phyloP scores from a whole-genome alignment of 352 stramenopile species.

The Globisporangium okanoganense region DNA sequence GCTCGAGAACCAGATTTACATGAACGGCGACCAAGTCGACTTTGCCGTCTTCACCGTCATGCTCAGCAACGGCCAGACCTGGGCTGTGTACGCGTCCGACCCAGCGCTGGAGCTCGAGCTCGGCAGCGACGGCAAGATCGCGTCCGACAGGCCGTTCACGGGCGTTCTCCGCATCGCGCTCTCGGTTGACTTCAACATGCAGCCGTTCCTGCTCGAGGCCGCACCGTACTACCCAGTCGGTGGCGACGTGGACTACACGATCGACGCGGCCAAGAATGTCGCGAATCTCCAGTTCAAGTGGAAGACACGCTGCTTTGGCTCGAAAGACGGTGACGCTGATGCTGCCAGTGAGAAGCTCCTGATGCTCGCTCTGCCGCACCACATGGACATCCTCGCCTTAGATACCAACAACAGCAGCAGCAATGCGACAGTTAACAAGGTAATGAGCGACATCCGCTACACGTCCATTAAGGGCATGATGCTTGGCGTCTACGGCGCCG shows the following conservation, averaged over 20 bases:
- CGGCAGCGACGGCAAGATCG: conserved; percentile 27
- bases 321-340: conserved; percentile 3
- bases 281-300: conserved; percentile 54
- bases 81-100: conserved; percentile 66
- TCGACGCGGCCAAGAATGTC: conserved; percentile 24
- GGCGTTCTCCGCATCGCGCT: conserved; percentile 56
- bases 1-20: conserved; percentile 30
- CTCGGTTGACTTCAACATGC: conserved; percentile 28
- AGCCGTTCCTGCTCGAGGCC: conserved; percentile 53
- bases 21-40: conserved; percentile 32
- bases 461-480: conserved; percentile 75
- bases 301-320: conserved; percentile 51
- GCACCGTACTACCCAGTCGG: conserved; percentile 54
- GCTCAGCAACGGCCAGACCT: conserved; percentile 61
- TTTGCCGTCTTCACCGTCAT: conserved; percentile 51
- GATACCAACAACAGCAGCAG: conserved; percentile 9
- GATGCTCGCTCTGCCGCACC: conserved; percentile 74
- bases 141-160: conserved; percentile 32
- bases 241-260: conserved; percentile 41
- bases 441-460: conserved; percentile 49
- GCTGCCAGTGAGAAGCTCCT: conserved; percentile 32
- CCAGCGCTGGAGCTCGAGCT: conserved; percentile 31
- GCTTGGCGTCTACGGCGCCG: conserved; percentile 50
- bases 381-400: conserved; percentile 49
- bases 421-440: conserved; percentile 18